A percentile compares a stretch with the other conserved stretches of the same genome.
phyloP scores from a whole-genome alignment of 2,329 filamentous ascomycete species.

The Fusarium keratoplasticum region DNA sequence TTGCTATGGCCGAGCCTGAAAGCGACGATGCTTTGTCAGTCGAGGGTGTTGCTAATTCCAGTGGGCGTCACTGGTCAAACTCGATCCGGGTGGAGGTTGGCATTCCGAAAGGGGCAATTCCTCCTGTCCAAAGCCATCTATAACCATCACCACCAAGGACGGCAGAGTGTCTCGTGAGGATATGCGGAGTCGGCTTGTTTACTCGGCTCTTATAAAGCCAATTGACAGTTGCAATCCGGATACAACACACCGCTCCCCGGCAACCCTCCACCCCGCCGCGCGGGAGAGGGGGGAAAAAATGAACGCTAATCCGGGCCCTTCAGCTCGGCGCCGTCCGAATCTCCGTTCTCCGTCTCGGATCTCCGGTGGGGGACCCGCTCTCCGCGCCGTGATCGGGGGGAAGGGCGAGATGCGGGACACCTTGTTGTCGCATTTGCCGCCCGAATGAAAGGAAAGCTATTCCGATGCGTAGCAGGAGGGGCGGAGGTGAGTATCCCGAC shows the following conservation, averaged over 20 bases:
- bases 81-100: neutral
- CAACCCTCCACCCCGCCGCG: neutral
- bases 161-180: neutral
- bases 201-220: constrained; percentile 7
- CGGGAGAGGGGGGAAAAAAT: neutral
- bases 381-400: constrained; percentile 43
- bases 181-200: neutral
- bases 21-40: neutral
- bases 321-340: constrained; percentile 44
- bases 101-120: neutral
- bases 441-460: constrained; percentile 23
- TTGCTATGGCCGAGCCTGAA: constrained; percentile 30
- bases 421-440: constrained; percentile 14
- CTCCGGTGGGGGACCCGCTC: constrained; percentile 39
- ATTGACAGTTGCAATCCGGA: constrained; percentile 10
- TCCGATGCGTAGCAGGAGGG: neutral
- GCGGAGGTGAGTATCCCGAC: neutral
- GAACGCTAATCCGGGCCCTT: constrained; percentile 20
- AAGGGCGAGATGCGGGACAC: neutral
- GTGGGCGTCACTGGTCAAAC: constrained; percentile 4
- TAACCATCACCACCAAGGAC: neutral
- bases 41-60: neutral
- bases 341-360: constrained; percentile 43
- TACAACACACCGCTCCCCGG: constrained; percentile 29
- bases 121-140: neutral